A percentile compares a stretch with the other conserved stretches of the same genome.
Evolutionary conservation across 139 green algal species (phyloP).

Genomic region (Spirogloea muscicola): DNA sequence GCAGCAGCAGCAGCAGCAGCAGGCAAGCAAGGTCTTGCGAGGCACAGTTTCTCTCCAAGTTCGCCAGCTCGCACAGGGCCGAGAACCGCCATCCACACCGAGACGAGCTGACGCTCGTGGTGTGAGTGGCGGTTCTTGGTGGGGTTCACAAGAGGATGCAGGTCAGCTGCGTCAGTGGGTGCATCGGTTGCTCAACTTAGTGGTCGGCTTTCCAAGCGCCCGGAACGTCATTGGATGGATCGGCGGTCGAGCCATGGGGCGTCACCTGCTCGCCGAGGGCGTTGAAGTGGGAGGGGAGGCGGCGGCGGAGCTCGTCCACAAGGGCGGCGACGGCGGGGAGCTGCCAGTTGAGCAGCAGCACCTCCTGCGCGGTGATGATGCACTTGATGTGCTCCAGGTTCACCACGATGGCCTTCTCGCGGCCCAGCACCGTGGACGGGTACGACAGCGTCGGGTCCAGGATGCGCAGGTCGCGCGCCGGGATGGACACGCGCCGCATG

Average conservation of each 20-base stretch:
- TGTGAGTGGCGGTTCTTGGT: too few relatives aligned
- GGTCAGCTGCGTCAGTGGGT: too few relatives aligned
- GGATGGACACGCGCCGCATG: slow-evolving; percentile 18
- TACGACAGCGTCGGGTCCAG: slow-evolving; percentile 37
- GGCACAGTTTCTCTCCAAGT: too few relatives aligned
- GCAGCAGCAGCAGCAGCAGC: too few relatives aligned
- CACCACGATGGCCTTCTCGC: slow-evolving; percentile 40
- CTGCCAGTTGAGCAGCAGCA: slow-evolving; percentile 14
- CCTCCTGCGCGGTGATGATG: slow-evolving; percentile 42
- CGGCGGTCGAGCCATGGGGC: not conserved
- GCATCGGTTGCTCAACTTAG: too few relatives aligned
- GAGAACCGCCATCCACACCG: too few relatives aligned
- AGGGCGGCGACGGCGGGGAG: slow-evolving; percentile 7
- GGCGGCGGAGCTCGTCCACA: slow-evolving; percentile 25
- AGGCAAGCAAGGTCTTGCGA: too few relatives aligned
- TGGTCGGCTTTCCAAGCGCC: too few relatives aligned
- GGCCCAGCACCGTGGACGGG: slow-evolving; percentile 43
- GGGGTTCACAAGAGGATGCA: too few relatives aligned
- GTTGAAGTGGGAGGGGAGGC: slow-evolving; percentile 22
- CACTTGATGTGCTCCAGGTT: slow-evolving; percentile 41
- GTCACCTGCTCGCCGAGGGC: slow-evolving; percentile 10
- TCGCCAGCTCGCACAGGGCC: too few relatives aligned
- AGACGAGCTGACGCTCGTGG: too few relatives aligned
- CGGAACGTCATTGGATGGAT: too few relatives aligned
- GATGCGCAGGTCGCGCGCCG: slow-evolving; percentile 36